phyloP scores from a whole-genome alignment of 768 basidiomycete genomes.

The Termitomyces sp. region DNA sequence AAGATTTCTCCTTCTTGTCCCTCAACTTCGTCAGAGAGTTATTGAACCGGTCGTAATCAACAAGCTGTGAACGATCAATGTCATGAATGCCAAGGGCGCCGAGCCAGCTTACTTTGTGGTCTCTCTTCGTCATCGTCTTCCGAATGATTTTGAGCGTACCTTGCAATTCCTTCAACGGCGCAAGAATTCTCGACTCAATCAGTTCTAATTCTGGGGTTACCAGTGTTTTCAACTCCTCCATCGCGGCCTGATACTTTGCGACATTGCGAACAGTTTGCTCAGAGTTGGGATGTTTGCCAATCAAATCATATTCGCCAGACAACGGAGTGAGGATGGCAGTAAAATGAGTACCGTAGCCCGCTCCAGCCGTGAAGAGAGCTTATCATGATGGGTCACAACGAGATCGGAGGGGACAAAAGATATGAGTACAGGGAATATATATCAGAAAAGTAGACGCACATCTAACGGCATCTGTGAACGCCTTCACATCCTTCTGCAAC shows the following conservation, averaged over 20 bases:
- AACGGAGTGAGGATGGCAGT: slow-evolving; percentile 59
- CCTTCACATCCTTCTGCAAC: slow-evolving; percentile 86
- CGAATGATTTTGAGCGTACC: slow-evolving; percentile 81
- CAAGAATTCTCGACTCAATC: slow-evolving; percentile 80
- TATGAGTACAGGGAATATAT: neutral
- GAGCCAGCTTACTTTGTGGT: slow-evolving; percentile 77
- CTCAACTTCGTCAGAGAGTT: slow-evolving; percentile 92
- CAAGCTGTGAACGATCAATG: slow-evolving; percentile 39
- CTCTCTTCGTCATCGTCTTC: slow-evolving; percentile 93
- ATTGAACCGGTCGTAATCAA: slow-evolving; percentile 95
- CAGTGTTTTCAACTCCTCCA: slow-evolving; percentile 78
- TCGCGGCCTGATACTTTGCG: slow-evolving; percentile 58
- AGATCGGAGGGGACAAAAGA: neutral
- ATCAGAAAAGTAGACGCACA: slow-evolving; percentile 35
- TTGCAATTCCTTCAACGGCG: slow-evolving; percentile 87
- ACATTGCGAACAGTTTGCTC: slow-evolving; percentile 76
- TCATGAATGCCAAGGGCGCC: neutral
- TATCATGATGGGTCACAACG: slow-evolving; percentile 1
- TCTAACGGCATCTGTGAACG: slow-evolving; percentile 79
- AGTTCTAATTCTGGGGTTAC: slow-evolving; percentile 90
- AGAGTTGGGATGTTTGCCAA: slow-evolving; percentile 72
- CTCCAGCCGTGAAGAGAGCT: slow-evolving; percentile 66
- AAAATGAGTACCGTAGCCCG: slow-evolving; percentile 61
- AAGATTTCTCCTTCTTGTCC: slow-evolving; percentile 97
- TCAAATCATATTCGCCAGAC: slow-evolving; percentile 71